A percentile compares a stretch with the other conserved stretches of the same genome.
Conservation (phyloP, 2,329 filamentous ascomycete genomes). For the Alternaria metachromatica region DNA sequence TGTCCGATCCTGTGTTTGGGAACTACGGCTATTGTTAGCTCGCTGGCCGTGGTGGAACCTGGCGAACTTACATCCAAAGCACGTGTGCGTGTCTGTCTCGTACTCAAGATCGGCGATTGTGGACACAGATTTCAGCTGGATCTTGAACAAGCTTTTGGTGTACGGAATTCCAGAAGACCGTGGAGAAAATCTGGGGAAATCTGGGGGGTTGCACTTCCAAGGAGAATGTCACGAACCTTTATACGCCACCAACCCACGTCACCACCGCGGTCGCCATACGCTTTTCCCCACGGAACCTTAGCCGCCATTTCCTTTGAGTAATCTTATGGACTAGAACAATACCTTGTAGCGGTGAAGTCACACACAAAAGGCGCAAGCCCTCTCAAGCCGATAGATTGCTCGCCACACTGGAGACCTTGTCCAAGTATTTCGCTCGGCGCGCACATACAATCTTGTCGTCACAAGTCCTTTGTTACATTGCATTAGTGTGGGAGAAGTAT, state of each 20-base stretch:
- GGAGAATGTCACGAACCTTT: slow-evolving; percentile 8
- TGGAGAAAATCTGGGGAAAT: slow-evolving; percentile 12
- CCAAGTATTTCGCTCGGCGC: not conserved
- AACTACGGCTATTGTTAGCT: slow-evolving; percentile 1
- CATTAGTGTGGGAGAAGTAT: not conserved
- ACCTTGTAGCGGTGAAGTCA: not conserved
- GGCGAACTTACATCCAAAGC: not conserved
- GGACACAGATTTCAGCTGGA: not conserved
- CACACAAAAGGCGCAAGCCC: not conserved
- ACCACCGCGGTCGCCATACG: not conserved
- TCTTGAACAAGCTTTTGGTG: not conserved
- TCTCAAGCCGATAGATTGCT: not conserved
- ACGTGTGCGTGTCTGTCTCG: not conserved
- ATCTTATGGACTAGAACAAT: not conserved
- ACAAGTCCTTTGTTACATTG: not conserved
- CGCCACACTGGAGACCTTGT: not conserved
- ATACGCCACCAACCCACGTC: slow-evolving; percentile 8
- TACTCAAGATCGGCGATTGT: not conserved
- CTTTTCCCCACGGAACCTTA: not conserved
- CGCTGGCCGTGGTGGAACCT: not conserved
- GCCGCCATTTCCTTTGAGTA: not conserved
- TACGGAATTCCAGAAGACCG: not conserved
- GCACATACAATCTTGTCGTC: not conserved
- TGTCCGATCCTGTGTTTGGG: not conserved
- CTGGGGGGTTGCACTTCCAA: slow-evolving; percentile 6